Evolutionary conservation across 2,329 filamentous ascomycete species (phyloP).

Genomic region (Capronia epimyces): DNA sequence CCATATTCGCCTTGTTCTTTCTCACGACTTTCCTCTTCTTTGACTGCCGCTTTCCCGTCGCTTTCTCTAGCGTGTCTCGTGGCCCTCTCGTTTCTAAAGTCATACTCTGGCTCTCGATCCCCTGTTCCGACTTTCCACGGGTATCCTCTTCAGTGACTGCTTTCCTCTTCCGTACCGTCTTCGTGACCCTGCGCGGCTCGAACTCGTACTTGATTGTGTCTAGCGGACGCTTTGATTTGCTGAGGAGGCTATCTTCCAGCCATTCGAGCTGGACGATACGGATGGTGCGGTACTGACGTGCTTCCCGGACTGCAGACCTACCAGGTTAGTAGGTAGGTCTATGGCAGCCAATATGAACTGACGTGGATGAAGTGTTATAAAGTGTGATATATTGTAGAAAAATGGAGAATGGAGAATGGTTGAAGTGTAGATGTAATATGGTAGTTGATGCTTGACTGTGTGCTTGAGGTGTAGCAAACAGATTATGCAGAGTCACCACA

Average conservation of each 20-base stretch:
- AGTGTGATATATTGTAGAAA: not conserved
- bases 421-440: not conserved
- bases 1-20: not conserved
- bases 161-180: not conserved
- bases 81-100: not conserved
- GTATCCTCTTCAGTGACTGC: not conserved
- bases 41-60: not conserved
- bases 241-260: slow-evolving; percentile 42
- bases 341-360: not conserved
- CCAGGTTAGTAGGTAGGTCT: not conserved
- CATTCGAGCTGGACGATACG: slow-evolving; percentile 46
- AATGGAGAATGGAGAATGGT: not conserved
- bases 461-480: too few relatives aligned
- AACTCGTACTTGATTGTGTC: slow-evolving; percentile 33
- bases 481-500: too few relatives aligned
- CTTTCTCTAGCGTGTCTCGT: not conserved
- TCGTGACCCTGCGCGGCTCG: slow-evolving; percentile 6
- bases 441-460: not conserved
- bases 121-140: not conserved
- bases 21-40: not conserved
- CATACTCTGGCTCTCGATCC: not conserved
- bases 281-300: slow-evolving; percentile 35
- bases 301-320: slow-evolving; percentile 37
- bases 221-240: slow-evolving; percentile 34
- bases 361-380: not conserved